These are phyloP conservation scores for Talaromyces sp. DNA, from an alignment of 2,329 filamentous ascomycete species.

Conservation along the genomic window DNA sequence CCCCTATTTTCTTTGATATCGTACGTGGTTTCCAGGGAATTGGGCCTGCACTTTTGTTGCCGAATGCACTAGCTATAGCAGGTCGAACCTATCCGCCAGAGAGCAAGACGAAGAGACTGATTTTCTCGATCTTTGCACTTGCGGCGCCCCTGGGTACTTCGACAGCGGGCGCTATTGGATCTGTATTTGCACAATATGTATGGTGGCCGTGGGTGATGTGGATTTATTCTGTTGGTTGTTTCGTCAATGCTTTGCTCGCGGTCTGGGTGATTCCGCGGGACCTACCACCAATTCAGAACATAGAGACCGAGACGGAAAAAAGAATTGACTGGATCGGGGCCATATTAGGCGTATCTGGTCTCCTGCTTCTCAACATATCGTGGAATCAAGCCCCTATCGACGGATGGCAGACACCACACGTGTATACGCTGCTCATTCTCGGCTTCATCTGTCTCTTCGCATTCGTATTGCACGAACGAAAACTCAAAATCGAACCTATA, in stretches of 20 bases:
- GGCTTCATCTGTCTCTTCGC: constrained; percentile 39
- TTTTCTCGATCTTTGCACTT: constrained; percentile 44
- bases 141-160: constrained; percentile 39
- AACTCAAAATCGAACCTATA: constrained; percentile 6
- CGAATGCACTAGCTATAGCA: constrained; percentile 46
- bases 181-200: constrained; percentile 36
- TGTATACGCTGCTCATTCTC: constrained; percentile 44
- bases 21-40: constrained; percentile 38
- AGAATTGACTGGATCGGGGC: not conserved
- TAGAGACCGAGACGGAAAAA: not conserved
- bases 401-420: constrained; percentile 46
- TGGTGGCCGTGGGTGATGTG: constrained; percentile 56
- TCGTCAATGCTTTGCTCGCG: constrained; percentile 31
- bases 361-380: constrained; percentile 52
- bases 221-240: constrained; percentile 37
- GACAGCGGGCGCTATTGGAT: constrained; percentile 37
- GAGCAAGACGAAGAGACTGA: constrained; percentile 39
- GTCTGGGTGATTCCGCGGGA: not conserved
- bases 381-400: constrained; percentile 51
- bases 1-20: constrained; percentile 29
- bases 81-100: constrained; percentile 42
- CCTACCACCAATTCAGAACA: not conserved
- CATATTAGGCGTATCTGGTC: constrained; percentile 43
- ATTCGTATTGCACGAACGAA: constrained; percentile 11
- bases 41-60: constrained; percentile 44